Conservation (phyloP, 306 rosid genomes). For the Aeschynomene evenia region DNA sequence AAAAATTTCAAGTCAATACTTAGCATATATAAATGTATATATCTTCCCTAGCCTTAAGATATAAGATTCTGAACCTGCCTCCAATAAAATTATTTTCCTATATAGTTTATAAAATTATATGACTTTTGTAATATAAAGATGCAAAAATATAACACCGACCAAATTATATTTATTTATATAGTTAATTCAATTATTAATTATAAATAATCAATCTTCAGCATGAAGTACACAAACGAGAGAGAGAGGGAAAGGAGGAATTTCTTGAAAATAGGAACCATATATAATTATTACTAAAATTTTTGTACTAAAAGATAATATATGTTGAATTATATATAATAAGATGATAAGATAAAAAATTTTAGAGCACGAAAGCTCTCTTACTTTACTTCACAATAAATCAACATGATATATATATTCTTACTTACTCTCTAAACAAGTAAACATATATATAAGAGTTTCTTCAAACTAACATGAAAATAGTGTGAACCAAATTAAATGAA, state of each 20-base stretch:
- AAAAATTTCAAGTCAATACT: background rate
- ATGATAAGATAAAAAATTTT: too few relatives aligned
- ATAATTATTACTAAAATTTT: background rate
- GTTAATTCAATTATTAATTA: conserved; percentile 17
- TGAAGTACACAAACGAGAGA: background rate
- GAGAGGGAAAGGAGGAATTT: background rate
- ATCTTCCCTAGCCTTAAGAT: background rate
- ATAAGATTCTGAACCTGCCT: background rate
- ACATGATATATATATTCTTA: too few relatives aligned
- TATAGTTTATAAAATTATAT: background rate
- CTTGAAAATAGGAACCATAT: background rate
- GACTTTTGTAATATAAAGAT: background rate
- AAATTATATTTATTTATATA: background rate
- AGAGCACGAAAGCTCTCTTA: too few relatives aligned
- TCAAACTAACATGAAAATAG: background rate
- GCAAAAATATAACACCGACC: background rate
- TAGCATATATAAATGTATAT: too few relatives aligned
- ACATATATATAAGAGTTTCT: too few relatives aligned
- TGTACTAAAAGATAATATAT: too few relatives aligned
- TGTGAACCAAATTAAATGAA: too few relatives aligned
- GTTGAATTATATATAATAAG: too few relatives aligned
- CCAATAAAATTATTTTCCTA: background rate
- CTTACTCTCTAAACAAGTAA: too few relatives aligned
- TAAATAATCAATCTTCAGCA: background rate
- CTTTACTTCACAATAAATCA: too few relatives aligned